Conservation (phyloP, 768 basidiomycete species). For the Suillus lakei region DNA sequence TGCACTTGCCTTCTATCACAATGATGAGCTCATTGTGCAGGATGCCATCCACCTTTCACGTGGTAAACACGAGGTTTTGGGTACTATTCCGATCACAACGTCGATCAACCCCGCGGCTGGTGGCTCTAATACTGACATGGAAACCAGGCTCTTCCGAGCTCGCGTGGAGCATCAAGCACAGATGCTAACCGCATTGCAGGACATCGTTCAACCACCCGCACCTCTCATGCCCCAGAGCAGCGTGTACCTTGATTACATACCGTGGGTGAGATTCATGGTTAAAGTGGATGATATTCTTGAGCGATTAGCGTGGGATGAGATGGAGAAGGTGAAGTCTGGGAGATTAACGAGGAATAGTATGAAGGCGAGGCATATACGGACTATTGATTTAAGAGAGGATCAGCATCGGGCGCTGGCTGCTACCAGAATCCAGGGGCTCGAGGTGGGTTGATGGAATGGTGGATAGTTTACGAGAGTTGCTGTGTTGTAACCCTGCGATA, state of each 20-base stretch:
- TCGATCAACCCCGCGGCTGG: slow-evolving; percentile 40
- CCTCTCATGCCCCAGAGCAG: slow-evolving; percentile 48
- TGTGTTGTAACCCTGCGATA: slow-evolving; percentile 9
- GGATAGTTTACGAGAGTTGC: slow-evolving; percentile 11
- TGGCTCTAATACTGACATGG: slow-evolving; percentile 19
- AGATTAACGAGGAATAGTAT: slow-evolving; percentile 66
- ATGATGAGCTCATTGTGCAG: slow-evolving; percentile 53
- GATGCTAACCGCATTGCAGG: slow-evolving; percentile 52
- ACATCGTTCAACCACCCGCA: slow-evolving; percentile 47
- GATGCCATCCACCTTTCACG: slow-evolving; percentile 53
- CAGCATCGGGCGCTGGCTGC: slow-evolving; percentile 38
- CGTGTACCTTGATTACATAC: slow-evolving; percentile 71
- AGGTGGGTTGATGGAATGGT: slow-evolving; percentile 3
- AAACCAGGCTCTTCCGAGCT: slow-evolving; percentile 34
- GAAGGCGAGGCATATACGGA: slow-evolving; percentile 46
- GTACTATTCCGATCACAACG: slow-evolving; percentile 36
- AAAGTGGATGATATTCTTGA: slow-evolving; percentile 58
- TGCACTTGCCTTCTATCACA: slow-evolving; percentile 42
- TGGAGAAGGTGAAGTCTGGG: slow-evolving; percentile 34
- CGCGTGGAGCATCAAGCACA: slow-evolving; percentile 50
- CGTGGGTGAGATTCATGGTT: slow-evolving; percentile 70
- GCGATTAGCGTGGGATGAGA: slow-evolving; percentile 38
- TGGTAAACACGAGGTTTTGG: slow-evolving; percentile 39
- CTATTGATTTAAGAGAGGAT: slow-evolving; percentile 43
- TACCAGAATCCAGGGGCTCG: slow-evolving; percentile 23